Evolutionary conservation across 2,329 filamentous ascomycete genomes (phyloP), one percentile per base, ranked within the genome.

Genomic region (Chrysoporthe austroafricana): DNA sequence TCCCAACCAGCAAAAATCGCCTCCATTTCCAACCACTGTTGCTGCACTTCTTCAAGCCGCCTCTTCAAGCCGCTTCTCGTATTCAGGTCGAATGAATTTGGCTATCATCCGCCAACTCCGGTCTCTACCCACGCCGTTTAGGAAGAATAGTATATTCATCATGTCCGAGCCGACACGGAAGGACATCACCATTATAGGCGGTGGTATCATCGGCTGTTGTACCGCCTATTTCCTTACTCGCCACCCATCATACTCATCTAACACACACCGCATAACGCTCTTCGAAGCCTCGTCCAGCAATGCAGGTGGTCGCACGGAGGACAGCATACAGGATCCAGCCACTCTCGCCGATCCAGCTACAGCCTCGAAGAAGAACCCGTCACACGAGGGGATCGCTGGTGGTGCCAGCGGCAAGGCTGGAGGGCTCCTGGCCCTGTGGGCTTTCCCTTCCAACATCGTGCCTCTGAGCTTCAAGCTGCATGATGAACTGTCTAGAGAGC

Each of bases 331-430:
- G 13, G 77, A 79, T 62, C 74, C 77, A 0, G 73, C 74, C 16
- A 73, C 73, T 8, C 73, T 78, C 46, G 73, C 72, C 44, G 74
- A 76, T 63, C 73, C 73, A 21, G 64, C 69, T 0, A 70, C 73
- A 14, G 71, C 69, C 3, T 72, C 71, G 11, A 73, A 70, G 66
- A 68, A 62, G 54, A 77, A 77, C 42, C 63, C 71, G 73, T 73
- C 77, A 11, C 77, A 79, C 70, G 75, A 76, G 13, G 77, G 77
- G 66, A 91, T 94, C 72, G 91, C 91, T 3, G 89, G 90, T 39
- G 91, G 90, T 32, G 91, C 91, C 34, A 92, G 90, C 52, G 91
- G 91, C 39, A 94, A 94, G 79, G 91, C 91, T 0, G 91, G 91
- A 9, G 91, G 91, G 4, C 79, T 94, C 9, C 82, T 94, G 4